A percentile compares a stretch with the other conserved stretches of the same genome.
Evolutionary conservation across 2,329 filamentous ascomycete species (phyloP).

Genomic region (Botrytis elliptica): DNA sequence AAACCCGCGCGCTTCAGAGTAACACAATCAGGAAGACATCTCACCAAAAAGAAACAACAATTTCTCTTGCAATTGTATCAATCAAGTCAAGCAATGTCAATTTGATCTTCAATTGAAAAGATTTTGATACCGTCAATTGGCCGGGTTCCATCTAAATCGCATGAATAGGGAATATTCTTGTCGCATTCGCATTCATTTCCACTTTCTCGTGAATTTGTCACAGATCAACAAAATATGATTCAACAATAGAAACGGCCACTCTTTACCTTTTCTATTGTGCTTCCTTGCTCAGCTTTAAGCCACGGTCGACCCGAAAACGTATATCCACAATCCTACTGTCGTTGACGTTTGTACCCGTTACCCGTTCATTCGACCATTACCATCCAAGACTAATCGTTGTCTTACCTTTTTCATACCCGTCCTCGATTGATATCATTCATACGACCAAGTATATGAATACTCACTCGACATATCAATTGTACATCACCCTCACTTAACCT

Average conservation of each 20-base stretch:
- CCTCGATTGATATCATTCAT: background rate
- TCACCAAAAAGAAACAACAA: background rate
- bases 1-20: conserved; percentile 16
- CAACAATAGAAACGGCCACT: conserved; percentile 6
- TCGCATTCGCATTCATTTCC: conserved; percentile 1
- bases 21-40: background rate
- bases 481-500: conserved; percentile 17
- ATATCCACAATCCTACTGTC: conserved; percentile 5
- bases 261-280: background rate
- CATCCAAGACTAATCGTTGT: conserved; percentile 4
- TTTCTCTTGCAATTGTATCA: too few relatives aligned
- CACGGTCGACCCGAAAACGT: background rate
- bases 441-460: background rate
- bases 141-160: background rate
- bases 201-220: background rate
- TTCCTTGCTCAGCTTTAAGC: conserved; percentile 8
- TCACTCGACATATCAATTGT: background rate
- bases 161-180: background rate
- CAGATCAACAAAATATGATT: background rate
- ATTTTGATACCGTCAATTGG: background rate
- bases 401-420: background rate
- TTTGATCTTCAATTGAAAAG: conserved; percentile 3
- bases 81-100: background rate
- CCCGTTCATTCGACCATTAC: background rate
- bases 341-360: background rate